A percentile compares a stretch with the other conserved stretches of the same genome.
These are phyloP conservation scores for Cyclotella sp. DNA, from an alignment of 108 stramenopile genomes.

Conservation along the genomic window DNA sequence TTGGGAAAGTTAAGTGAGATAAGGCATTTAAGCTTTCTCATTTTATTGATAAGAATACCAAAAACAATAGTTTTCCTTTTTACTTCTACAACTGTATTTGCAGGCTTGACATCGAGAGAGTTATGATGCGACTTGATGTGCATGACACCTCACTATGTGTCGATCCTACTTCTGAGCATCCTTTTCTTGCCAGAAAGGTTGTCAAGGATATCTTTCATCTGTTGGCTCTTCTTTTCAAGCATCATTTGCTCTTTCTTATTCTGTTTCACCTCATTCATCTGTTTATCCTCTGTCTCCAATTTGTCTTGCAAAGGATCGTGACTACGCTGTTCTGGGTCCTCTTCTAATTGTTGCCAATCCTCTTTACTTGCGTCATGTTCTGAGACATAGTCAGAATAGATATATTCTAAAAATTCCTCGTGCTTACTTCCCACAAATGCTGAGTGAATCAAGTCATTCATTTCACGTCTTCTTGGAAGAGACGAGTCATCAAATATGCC, in stretches of 20 bases:
- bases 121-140: too few species aligned
- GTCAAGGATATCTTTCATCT: neutral
- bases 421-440: neutral
- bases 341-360: too few species aligned
- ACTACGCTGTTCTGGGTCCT: too few species aligned
- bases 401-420: constrained; percentile 6
- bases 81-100: too few species aligned
- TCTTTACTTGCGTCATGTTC: too few species aligned
- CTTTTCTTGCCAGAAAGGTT: neutral
- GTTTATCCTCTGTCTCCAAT: neutral
- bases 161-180: constrained; percentile 6
- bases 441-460: neutral
- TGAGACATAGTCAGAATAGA: neutral
- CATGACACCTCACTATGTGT: neutral
- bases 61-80: too few species aligned
- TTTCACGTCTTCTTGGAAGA: neutral
- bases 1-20: too few species aligned
- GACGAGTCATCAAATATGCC: neutral
- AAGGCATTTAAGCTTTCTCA: too few species aligned
- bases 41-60: too few species aligned
- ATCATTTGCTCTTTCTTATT: constrained; percentile 3
- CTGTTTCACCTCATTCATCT: constrained; percentile 6
- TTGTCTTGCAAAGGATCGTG: too few species aligned
- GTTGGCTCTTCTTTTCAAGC: neutral
- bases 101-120: too few species aligned